Percentiles rank a stretch among this genome's conserved stretches.
These are phyloP conservation scores for Areca catechu DNA, from an alignment of 176 grass and related monocot species.

Conservation along the genomic window DNA sequence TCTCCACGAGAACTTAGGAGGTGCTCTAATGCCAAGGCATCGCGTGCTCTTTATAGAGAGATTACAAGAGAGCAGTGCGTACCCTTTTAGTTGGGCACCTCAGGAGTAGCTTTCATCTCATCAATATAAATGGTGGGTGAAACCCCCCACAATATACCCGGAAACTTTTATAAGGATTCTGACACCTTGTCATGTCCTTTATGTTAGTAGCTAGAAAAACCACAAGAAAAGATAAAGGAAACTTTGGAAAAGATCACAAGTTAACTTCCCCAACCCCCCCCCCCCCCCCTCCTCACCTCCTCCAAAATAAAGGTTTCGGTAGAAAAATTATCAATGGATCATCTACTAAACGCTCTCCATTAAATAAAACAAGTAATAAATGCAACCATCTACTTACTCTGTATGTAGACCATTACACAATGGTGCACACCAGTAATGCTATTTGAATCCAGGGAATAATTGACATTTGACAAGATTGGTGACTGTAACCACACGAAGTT, in stretches of 20 bases:
- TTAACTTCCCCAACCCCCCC: too few species aligned
- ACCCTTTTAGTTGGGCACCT: not conserved
- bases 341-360: not conserved
- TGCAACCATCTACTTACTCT: not conserved
- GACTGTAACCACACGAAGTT: too few species aligned
- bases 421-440: too few species aligned
- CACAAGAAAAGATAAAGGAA: too few species aligned
- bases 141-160: not conserved
- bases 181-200: too few species aligned
- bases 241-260: too few species aligned
- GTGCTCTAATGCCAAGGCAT: not conserved
- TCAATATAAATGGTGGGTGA: not conserved
- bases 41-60: slow-evolving; percentile 3
- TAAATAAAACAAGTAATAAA: not conserved
- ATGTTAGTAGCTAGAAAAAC: too few species aligned
- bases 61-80: not conserved
- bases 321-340: not conserved
- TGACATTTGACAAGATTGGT: too few species aligned
- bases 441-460: too few species aligned
- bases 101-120: not conserved
- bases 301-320: too few species aligned
- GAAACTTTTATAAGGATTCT: not conserved
- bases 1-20: not conserved
- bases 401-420: too few species aligned
- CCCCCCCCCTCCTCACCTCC: too few species aligned